These are phyloP conservation scores for Gymnopilus junonius DNA, from an alignment of 768 basidiomycete species.

Conservation along the genomic window DNA sequence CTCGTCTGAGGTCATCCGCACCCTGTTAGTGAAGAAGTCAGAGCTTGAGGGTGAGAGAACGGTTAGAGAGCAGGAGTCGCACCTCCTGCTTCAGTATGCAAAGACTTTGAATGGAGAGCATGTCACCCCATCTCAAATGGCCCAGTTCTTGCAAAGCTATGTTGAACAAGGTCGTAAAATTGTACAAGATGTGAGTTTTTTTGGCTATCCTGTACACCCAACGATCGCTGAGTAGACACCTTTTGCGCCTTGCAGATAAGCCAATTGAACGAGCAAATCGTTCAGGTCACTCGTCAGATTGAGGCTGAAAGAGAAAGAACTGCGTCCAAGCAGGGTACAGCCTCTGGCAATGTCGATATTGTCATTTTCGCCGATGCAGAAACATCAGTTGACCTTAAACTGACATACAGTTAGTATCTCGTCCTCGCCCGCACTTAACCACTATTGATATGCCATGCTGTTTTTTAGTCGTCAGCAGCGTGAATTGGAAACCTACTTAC, in stretches of 20 bases:
- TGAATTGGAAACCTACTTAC: constrained; percentile 58
- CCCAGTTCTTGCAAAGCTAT: constrained; percentile 45
- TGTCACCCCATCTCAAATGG: constrained; percentile 41
- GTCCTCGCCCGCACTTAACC: background rate
- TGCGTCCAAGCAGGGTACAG: constrained; percentile 37
- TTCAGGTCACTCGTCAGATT: constrained; percentile 43
- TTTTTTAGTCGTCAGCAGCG: constrained; percentile 51
- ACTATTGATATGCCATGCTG: background rate
- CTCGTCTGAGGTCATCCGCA: constrained; percentile 38
- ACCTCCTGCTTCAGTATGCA: constrained; percentile 48
- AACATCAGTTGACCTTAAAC: constrained; percentile 43
- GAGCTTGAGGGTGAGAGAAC: constrained; percentile 41
- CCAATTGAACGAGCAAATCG: constrained; percentile 44
- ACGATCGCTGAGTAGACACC: background rate
- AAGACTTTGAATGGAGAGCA: constrained; percentile 48
- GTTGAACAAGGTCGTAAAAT: constrained; percentile 41
- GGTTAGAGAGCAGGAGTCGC: constrained; percentile 44
- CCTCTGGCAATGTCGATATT: constrained; percentile 42
- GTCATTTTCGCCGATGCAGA: constrained; percentile 46
- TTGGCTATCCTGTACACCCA: background rate
- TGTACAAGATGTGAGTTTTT: constrained; percentile 31
- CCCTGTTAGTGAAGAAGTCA: constrained; percentile 38
- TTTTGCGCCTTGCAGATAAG: constrained; percentile 26
- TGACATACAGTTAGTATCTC: constrained; percentile 53
- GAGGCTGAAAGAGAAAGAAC: constrained; percentile 35